Base-by-base conservation (phyloP, 495 filamentous ascomycete species). In the Clavariopsis aquatica region DNA sequence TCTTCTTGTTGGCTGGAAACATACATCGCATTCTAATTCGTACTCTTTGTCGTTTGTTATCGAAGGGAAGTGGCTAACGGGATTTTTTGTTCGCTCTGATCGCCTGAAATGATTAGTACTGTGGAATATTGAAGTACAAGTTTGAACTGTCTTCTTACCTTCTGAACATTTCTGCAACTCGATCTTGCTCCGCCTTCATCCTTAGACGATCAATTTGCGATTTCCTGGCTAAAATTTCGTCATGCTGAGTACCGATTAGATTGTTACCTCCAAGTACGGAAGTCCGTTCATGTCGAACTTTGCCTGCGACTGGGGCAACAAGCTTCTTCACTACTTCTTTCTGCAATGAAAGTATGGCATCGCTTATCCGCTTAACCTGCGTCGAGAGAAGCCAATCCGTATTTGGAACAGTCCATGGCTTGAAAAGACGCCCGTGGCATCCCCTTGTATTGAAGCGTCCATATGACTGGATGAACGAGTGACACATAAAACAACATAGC, bases 91-190 rank as follows among this genome's bases (percentile, higher is more conserved):
- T 8, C 49, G 4, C 49, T 52, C 49, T 52, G 23, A 52, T 52
- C 49, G 26, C 49, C 49, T 52, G 49, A 24, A 28, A 52, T 5
- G 8, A 52, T 29, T 52, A 52, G 24, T 23, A 5, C n/a, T 61
- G n/a, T 23, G 43, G 15, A 31, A 52, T 34, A 47, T 61, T 38
- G 20, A 41, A 20, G 47, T 28, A 45, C 15, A n/a, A 3, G 31
- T 28, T 52, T 47, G 31, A 34, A 34, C 31, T 38, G 28, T 31
- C 13, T 2, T 26, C 38, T 62, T 43, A 62, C 58, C 58, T 62
- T 62, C 31, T 62, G 58, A 62, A 62, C 49, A 43, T 52, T 26
- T 62, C 58, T 23, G 58, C 47, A 53, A 62, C 58, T 53, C 49
- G 17, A 31, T 62, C 29, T 9, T 43, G 49, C 28, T 62, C 58